Percentiles rank a stretch among this genome's conserved stretches.
Evolutionary conservation across 1,139 yeast genomes (phyloP).

Genomic region (Geotrichum citri-aurantii): DNA sequence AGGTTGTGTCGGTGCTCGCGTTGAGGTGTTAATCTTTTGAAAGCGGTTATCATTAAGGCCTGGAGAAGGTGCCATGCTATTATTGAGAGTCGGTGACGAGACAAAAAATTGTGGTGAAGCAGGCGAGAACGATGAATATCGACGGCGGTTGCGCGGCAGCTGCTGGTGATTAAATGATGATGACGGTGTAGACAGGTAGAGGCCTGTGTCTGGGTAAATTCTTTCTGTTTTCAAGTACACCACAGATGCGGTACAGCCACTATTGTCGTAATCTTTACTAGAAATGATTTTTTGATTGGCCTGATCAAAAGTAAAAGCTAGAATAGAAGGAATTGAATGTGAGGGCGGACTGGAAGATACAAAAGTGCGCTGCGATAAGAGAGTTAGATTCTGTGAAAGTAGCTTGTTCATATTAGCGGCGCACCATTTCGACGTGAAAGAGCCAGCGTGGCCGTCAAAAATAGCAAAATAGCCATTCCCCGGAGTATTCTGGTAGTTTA

Average conservation of each 20-base stretch:
- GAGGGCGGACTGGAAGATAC: background rate
- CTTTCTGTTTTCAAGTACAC: conserved; percentile 19
- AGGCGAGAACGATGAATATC: background rate
- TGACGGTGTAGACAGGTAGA: background rate
- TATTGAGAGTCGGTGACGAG: background rate
- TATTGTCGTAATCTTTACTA: conserved; percentile 11
- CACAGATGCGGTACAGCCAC: conserved; percentile 27
- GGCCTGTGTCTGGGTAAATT: background rate
- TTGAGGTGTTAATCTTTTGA: background rate
- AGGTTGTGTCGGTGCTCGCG: background rate
- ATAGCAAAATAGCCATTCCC: conserved; percentile 89
- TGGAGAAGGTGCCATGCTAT: background rate
- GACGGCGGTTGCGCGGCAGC: background rate
- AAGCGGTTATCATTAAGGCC: background rate
- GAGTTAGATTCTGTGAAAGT: conserved; percentile 16
- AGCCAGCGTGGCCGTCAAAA: conserved; percentile 90
- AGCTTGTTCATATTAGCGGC: conserved; percentile 64
- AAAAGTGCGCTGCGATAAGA: conserved; percentile 1
- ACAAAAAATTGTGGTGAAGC: background rate
- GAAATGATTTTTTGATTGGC: conserved; percentile 18
- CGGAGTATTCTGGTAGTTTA: conserved; percentile 74
- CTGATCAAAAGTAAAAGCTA: conserved; percentile 25
- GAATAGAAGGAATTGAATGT: conserved; percentile 13
- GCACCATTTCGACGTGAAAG: conserved; percentile 81
- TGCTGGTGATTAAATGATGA: background rate